A percentile compares a stretch with the other conserved stretches of the same genome.
Conservation (phyloP, 495 filamentous ascomycete genomes). For the Glutinoglossum americanum region DNA sequence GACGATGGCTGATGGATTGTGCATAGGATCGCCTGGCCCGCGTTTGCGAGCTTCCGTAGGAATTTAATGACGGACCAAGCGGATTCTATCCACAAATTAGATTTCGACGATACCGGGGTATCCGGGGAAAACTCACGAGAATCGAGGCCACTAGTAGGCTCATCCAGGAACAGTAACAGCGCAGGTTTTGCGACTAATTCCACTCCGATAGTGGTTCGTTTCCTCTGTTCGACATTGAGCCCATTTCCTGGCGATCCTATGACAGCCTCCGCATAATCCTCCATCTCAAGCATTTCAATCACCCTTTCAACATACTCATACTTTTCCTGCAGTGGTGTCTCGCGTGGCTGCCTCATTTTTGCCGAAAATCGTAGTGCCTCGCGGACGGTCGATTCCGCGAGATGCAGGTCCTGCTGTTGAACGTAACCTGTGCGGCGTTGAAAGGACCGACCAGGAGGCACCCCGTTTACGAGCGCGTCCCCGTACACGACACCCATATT, state of each 20-base stretch:
- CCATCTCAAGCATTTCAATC: conserved; percentile 60
- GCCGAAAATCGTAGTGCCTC: conserved; percentile 75
- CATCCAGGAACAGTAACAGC: conserved; percentile 71
- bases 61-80: conserved; percentile 83
- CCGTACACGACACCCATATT: conserved; percentile 59
- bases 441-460: conserved; percentile 41
- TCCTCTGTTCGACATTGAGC: conserved; percentile 69
- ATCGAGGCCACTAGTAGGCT: conserved; percentile 78
- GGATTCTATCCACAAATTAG: no score
- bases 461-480: conserved; percentile 54
- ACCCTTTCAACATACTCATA: conserved; percentile 69
- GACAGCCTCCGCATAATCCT: conserved; percentile 63
- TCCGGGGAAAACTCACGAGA: conserved; percentile 48
- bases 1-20: conserved; percentile 82
- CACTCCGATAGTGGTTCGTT: conserved; percentile 64
- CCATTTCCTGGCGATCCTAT: conserved; percentile 58
- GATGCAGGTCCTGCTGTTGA: conserved; percentile 69
- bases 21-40: conserved; percentile 73
- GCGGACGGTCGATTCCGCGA: conserved; percentile 54
- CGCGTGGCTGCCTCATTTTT: conserved; percentile 51
- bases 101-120: no score
- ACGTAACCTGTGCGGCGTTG: conserved; percentile 65
- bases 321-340: conserved; percentile 48
- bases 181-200: conserved; percentile 60
- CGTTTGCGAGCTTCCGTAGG: conserved; percentile 58